These are phyloP conservation scores for Halenospora varia DNA, from an alignment of 495 filamentous ascomycete species.

Conservation along the genomic window DNA sequence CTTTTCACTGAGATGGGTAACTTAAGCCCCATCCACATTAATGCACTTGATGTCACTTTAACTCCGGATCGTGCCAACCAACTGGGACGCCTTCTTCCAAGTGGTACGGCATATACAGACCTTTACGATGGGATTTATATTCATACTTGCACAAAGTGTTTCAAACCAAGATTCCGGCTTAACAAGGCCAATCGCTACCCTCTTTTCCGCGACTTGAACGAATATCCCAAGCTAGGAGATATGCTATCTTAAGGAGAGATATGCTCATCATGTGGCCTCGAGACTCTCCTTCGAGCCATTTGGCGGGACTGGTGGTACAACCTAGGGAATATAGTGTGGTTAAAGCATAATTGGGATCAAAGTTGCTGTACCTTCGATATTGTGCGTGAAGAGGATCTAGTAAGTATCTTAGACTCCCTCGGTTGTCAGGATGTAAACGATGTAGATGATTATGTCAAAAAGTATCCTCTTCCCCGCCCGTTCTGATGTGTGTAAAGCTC, in stretches of 20 bases:
- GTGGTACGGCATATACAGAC: neutral
- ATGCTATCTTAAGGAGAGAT: neutral
- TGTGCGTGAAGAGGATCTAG: neutral
- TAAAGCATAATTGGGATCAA: neutral
- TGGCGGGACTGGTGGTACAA: neutral
- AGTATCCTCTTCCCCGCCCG: neutral
- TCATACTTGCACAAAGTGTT: slow-evolving; percentile 1
- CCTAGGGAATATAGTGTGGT: neutral
- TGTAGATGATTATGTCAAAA: neutral
- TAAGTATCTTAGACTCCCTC: neutral
- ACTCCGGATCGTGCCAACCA: neutral
- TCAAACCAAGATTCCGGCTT: slow-evolving; percentile 3
- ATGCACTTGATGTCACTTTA: slow-evolving; percentile 2
- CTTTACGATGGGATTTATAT: slow-evolving; percentile 3
- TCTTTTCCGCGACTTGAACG: slow-evolving; percentile 1
- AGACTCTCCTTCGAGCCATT: neutral
- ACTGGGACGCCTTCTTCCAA: slow-evolving; percentile 1
- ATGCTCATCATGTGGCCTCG: neutral
- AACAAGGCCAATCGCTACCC: slow-evolving; percentile 1
- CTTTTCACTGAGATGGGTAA: slow-evolving; percentile 3
- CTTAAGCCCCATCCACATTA: neutral
- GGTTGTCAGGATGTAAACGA: neutral
- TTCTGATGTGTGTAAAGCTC: neutral
- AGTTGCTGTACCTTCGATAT: neutral
- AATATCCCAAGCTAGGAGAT: slow-evolving; percentile 1